Base-by-base conservation (phyloP, 257 asterid species). In the Nicotiana benthamiana region DNA sequence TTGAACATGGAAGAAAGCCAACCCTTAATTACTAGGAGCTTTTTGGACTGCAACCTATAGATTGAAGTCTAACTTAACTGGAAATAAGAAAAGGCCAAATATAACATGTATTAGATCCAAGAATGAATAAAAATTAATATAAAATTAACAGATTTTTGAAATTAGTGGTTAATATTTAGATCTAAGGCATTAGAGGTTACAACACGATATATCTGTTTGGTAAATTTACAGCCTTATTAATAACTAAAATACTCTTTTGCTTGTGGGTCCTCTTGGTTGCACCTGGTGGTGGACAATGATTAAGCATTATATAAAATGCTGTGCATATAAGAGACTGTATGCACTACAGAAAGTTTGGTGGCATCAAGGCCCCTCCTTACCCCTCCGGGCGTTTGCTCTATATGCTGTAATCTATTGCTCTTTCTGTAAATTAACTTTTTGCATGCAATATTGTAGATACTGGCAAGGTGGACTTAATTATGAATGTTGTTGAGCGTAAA, bases 401-500 rank as follows among this genome's bases (percentile, higher is more conserved):
- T 46, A 34, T 72, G 40, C 22, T 46, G 48, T 51, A 51, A 51
- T 11, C 24, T 24, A 24, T 72, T 72, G 60, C 28, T 72, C 60
- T 72, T 40, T 68, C 24, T 13, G 24, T 46, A 63, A 75, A 24
- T 24, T 79, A 28, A 79, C 64, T 46, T 79, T 30, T 34, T 79
- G 79, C 2, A 78, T 77, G 79, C 80, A 70, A 78, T 84, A 81
- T 79, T 86, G 81, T 86, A 95, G 98, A 92, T 64, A 84, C 91
- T 76, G 92, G 92, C 83, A 95, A 95, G 88, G 97, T 95, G 83
- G 99, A 95, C 86, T 86, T 95, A 87, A 91, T 97, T 43, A 88
- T 95, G 90, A 95, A 95, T 80, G 87, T 94, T 85, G 98, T 95
- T 70, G 97, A 95, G 92, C 99, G 97, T 79, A 92, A 95, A 88